Conservation (phyloP, 2,329 filamentous ascomycete species). For the Aspergillus sp. region DNA sequence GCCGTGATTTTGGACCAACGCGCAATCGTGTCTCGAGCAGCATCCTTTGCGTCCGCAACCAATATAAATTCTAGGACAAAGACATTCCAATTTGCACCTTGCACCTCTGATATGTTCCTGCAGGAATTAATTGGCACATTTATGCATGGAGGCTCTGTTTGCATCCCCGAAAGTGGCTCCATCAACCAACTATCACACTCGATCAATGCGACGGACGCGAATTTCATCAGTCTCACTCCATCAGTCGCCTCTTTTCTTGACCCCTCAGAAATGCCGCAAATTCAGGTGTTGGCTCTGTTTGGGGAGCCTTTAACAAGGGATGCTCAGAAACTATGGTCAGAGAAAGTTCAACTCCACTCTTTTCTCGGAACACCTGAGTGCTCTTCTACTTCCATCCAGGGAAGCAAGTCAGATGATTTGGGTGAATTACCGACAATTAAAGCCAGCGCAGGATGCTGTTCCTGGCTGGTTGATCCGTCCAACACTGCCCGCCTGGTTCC, state of each 20-base stretch:
- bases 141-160: slow-evolving; percentile 47
- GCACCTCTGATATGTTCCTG: slow-evolving; percentile 49
- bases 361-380: slow-evolving; percentile 28
- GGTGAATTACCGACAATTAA: slow-evolving; percentile 21
- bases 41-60: slow-evolving; percentile 27
- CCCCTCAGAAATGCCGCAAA: slow-evolving; percentile 29
- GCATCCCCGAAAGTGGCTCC: slow-evolving; percentile 47
- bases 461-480: slow-evolving; percentile 37
- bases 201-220: slow-evolving; percentile 40
- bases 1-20: slow-evolving; percentile 40
- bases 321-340: slow-evolving; percentile 3
- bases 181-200: slow-evolving; percentile 56
- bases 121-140: slow-evolving; percentile 40
- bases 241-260: slow-evolving; percentile 23
- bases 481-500: slow-evolving; percentile 32
- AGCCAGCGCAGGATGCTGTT: slow-evolving; percentile 21
- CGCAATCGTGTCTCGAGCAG: slow-evolving; percentile 31
- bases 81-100: slow-evolving; percentile 44
- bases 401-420: not conserved
- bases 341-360: slow-evolving; percentile 20
- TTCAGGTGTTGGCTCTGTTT: slow-evolving; percentile 23
- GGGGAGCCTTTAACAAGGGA: slow-evolving; percentile 15
- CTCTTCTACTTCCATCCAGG: slow-evolving; percentile 26
- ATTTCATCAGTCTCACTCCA: slow-evolving; percentile 36
- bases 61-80: slow-evolving; percentile 23